These are phyloP conservation scores for Aspergillus haitiensis DNA, from an alignment of 495 filamentous ascomycete species.

Conservation along the genomic window DNA sequence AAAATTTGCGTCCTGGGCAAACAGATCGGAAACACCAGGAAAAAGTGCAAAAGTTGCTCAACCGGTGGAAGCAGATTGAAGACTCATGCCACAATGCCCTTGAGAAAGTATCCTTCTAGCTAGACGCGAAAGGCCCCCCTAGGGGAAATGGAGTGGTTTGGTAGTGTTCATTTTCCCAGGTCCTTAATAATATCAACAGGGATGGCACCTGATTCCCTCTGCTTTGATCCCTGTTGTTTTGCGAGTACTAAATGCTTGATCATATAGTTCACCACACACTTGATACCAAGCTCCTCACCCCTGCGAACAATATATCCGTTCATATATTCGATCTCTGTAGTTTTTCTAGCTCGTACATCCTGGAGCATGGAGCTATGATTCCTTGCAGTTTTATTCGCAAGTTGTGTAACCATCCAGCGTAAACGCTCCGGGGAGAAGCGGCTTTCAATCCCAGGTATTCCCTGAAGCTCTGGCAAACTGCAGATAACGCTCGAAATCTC, in stretches of 20 bases:
- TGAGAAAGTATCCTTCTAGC: slow-evolving; percentile 28
- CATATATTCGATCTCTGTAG: slow-evolving; percentile 79
- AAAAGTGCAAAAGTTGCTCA: slow-evolving; percentile 41
- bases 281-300: slow-evolving; percentile 66
- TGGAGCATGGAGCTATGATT: slow-evolving; percentile 83
- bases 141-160: no score
- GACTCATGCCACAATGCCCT: slow-evolving; percentile 38
- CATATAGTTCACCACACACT: slow-evolving; percentile 67
- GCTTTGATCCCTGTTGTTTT: slow-evolving; percentile 25
- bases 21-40: slow-evolving; percentile 23
- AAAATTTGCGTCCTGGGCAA: slow-evolving; percentile 31
- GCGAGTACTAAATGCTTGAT: slow-evolving; percentile 58
- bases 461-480: slow-evolving; percentile 65
- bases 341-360: slow-evolving; percentile 61
- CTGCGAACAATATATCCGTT: slow-evolving; percentile 79
- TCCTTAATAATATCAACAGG: slow-evolving; percentile 35
- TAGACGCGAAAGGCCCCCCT: background rate
- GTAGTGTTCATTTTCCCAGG: background rate
- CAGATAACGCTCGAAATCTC: slow-evolving; percentile 65
- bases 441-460: slow-evolving; percentile 54
- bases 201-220: slow-evolving; percentile 32
- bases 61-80: slow-evolving; percentile 55
- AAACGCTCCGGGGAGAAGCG: slow-evolving; percentile 59
- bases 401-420: slow-evolving; percentile 53
- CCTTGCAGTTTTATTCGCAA: slow-evolving; percentile 59